A percentile compares a stretch with the other conserved stretches of the same genome.
Conservation (phyloP, 1,284 basidiomycete genomes). For the Cystobasidium pallidum region DNA sequence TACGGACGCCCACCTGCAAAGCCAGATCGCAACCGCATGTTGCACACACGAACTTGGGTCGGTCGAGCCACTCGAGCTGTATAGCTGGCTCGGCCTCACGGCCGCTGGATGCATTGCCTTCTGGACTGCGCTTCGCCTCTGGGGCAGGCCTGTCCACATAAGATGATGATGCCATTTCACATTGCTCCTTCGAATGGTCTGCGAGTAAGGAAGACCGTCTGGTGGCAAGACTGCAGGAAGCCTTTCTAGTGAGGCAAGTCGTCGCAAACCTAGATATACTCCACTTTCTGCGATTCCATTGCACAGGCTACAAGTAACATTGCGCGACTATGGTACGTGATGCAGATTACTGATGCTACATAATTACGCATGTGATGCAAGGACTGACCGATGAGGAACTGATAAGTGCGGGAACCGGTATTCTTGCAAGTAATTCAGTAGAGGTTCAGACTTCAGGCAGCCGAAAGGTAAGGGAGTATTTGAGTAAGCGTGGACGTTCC, state of each 20-base stretch:
- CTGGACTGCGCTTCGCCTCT: neutral
- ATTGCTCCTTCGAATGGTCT: slow-evolving; percentile 1
- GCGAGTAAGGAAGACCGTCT: neutral
- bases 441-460: neutral
- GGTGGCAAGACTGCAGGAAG: neutral
- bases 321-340: neutral
- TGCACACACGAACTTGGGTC: slow-evolving; percentile 52
- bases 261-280: neutral
- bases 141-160: neutral
- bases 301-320: neutral
- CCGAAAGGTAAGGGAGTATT: slow-evolving; percentile 7
- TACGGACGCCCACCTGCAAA: slow-evolving; percentile 45
- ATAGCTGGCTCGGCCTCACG: neutral
- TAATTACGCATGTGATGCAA: neutral
- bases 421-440: too few relatives aligned
- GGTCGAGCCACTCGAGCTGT: slow-evolving; percentile 40
- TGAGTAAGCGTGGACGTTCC: slow-evolving; percentile 25
- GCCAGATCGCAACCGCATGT: slow-evolving; percentile 53
- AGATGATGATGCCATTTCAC: slow-evolving; percentile 14
- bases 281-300: neutral
- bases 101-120: neutral
- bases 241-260: neutral
- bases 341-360: neutral
- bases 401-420: too few relatives aligned
- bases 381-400: neutral